phyloP scores from a whole-genome alignment of 164 flowering plant genomes.

The Dillenia turbinata region DNA sequence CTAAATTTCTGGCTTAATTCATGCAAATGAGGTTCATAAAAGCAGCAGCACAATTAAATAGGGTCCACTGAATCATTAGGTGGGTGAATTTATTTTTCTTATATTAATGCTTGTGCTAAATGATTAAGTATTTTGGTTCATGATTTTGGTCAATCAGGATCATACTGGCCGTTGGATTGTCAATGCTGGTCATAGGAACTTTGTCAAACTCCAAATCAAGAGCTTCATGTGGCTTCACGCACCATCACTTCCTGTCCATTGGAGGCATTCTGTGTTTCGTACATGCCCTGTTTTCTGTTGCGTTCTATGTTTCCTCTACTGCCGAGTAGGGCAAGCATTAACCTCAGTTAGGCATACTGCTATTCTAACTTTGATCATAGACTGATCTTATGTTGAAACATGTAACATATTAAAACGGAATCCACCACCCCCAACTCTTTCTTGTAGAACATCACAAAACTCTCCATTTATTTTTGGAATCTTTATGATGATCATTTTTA shows the following conservation, averaged over 20 bases:
- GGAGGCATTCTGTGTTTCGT: constrained; percentile 87
- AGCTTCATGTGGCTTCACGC: constrained; percentile 70
- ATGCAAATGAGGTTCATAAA: too few species aligned
- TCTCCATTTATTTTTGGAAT: too few species aligned
- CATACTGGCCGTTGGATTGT: constrained; percentile 53
- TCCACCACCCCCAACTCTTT: too few species aligned
- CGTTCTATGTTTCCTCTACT: constrained; percentile 59
- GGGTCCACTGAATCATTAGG: too few species aligned
- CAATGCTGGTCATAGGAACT: constrained; percentile 64
- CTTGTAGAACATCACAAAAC: too few species aligned
- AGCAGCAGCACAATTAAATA: too few species aligned
- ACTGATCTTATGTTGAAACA: too few species aligned
- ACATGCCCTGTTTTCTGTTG: constrained; percentile 64
- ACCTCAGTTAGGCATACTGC: too few species aligned
- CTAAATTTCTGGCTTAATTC: too few species aligned
- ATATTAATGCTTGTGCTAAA: neutral
- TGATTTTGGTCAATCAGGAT: constrained; percentile 42
- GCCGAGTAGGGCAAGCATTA: constrained; percentile 11
- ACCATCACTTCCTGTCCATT: constrained; percentile 64
- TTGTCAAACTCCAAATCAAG: constrained; percentile 62
- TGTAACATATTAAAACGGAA: too few species aligned
- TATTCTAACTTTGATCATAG: too few species aligned
- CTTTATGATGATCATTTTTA: too few species aligned
- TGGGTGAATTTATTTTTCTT: neutral
- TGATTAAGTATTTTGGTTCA: neutral